phyloP scores from a whole-genome alignment of 1,284 basidiomycete genomes.

The Papiliotrema fonsecae region DNA sequence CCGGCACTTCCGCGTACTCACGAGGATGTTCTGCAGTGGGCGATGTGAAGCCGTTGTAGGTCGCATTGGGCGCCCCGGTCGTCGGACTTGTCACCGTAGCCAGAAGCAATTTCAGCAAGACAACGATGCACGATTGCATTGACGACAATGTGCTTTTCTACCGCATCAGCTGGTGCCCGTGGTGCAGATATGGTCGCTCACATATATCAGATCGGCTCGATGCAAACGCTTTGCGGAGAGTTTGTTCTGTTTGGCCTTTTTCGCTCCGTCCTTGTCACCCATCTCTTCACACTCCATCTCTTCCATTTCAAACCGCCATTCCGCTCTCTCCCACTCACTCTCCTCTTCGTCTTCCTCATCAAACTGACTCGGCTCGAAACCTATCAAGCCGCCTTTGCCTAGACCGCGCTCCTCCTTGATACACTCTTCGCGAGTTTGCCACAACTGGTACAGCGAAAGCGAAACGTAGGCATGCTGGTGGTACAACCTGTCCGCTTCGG shows the following conservation, averaged over 20 bases:
- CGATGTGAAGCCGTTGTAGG: constrained; percentile 49
- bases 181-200: constrained; percentile 50
- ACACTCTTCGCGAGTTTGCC: constrained; percentile 89
- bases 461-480: constrained; percentile 86
- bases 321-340: constrained; percentile 56
- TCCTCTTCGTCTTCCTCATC: constrained; percentile 42
- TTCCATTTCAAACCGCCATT: constrained; percentile 59
- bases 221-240: constrained; percentile 78
- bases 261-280: constrained; percentile 56
- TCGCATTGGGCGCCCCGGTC: constrained; percentile 54
- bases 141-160: constrained; percentile 67
- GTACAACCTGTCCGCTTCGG: constrained; percentile 90
- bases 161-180: not conserved
- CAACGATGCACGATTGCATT: constrained; percentile 79
- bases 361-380: constrained; percentile 50
- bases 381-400: constrained; percentile 52
- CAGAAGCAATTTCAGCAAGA: constrained; percentile 78
- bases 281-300: constrained; percentile 52
- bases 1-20: too few species aligned
- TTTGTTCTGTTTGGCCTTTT: constrained; percentile 62
- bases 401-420: constrained; percentile 90
- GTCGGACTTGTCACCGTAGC: constrained; percentile 80
- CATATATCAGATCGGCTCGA: constrained; percentile 85
- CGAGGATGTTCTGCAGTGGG: constrained; percentile 54
- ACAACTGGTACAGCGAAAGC: constrained; percentile 86